Base-by-base conservation (phyloP, 202 grass and related monocot genomes). In the Elaeis oleifera region DNA sequence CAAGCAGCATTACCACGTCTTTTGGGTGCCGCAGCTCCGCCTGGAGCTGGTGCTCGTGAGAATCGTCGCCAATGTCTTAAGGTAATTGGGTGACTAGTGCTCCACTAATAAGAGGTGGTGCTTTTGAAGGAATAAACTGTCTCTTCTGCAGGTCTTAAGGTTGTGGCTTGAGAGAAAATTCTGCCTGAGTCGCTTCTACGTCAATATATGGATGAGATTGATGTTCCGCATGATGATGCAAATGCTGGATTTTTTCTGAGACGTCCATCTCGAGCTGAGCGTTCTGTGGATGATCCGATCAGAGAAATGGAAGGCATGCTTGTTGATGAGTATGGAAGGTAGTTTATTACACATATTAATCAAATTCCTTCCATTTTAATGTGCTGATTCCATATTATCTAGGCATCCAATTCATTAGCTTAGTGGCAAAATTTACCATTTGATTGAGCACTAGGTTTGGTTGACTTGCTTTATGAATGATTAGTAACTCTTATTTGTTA, bases 301-400 rank as follows among this genome's bases (percentile, higher is more conserved):
- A 84, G 94, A 75, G 94, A 99, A 69, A 89, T 99, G 94, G 88
- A 92, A 60, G 94, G 84, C 73, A 90, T 86, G 77, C 82, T 86
- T 65, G 87, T 97, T 67, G 94, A 99, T 70, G 94, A 99, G 66
- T 99, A 99, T 80, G 94, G 94, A 86, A 99, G 94, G 94, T 99
- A 86, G 61, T 71, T 21, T 54, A 19, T 57, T 39, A 53, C 8
- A 44, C 36, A 44, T 44, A 44, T 44, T 14, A 44, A 44, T 44
- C 36, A 13, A 44, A 44, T 44, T 14, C 36, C 36, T 44, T 44
- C 36, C 8, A 44, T 44, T 44, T 44, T 44, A 44, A 44, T 14
- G 3, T 44, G 9, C 36, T 13, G 36, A 13, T 44, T 14, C 9
- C 36, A 13, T 44, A 44, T 44, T 44, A 13, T 44, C 11, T 14